Percentiles rank a stretch among this genome's conserved stretches.
These are phyloP conservation scores for Neophaeococcomyces mojaviensis DNA, from an alignment of 2,329 filamentous ascomycete genomes.

Conservation along the genomic window DNA sequence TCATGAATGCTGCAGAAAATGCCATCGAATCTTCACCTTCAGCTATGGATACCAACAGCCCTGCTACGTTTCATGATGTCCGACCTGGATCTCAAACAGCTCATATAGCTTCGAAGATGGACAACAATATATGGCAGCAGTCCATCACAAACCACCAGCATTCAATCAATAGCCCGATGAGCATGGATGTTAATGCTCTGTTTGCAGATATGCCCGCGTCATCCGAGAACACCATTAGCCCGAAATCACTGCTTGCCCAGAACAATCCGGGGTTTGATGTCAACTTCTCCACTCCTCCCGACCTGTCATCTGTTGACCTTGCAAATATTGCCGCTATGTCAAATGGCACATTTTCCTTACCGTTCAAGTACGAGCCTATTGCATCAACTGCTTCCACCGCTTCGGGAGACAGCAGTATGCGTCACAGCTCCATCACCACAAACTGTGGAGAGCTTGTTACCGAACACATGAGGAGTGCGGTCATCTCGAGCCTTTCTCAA, in stretches of 20 bases:
- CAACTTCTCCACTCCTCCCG: constrained; percentile 71
- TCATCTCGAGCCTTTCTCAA: constrained; percentile 55
- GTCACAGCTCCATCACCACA: constrained; percentile 53
- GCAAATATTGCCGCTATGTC: constrained; percentile 45
- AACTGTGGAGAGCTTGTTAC: constrained; percentile 59
- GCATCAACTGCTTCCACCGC: constrained; percentile 41
- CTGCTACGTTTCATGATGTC: constrained; percentile 74
- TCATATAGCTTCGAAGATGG: constrained; percentile 39
- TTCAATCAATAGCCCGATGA: constrained; percentile 59
- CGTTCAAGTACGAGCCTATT: constrained; percentile 30
- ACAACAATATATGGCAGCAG: constrained; percentile 58
- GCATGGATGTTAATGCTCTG: constrained; percentile 65
- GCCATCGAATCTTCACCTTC: constrained; percentile 90
- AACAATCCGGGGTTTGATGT: constrained; percentile 53
- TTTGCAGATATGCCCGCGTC: constrained; percentile 66
- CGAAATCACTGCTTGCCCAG: constrained; percentile 65
- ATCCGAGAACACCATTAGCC: constrained; percentile 64
- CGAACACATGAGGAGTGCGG: constrained; percentile 56
- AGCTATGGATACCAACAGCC: constrained; percentile 88
- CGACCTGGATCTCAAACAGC: constrained; percentile 46
- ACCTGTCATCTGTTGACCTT: constrained; percentile 66
- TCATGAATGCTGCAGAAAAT: constrained; percentile 63
- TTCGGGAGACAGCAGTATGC: constrained; percentile 52
- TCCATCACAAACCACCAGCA: constrained; percentile 62
- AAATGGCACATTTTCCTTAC: constrained; percentile 44